These are phyloP conservation scores for Parathielavia appendiculata DNA, from an alignment of 495 filamentous ascomycete genomes.

Conservation along the genomic window DNA sequence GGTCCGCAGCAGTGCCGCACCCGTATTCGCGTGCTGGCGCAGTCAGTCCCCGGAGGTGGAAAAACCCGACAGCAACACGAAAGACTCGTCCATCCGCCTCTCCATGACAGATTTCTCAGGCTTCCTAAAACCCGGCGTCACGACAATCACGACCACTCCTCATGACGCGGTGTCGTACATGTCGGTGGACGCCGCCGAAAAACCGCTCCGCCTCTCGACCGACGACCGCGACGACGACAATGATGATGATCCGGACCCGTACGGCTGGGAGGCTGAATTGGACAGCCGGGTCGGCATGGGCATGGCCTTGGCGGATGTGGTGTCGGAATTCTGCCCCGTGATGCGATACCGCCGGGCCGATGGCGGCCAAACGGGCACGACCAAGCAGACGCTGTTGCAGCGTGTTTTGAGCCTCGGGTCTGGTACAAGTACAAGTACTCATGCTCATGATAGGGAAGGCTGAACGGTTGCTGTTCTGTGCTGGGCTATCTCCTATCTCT, in stretches of 20 bases:
- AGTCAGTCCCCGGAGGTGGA: background rate
- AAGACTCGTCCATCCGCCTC: conserved; percentile 1
- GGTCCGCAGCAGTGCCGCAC: background rate
- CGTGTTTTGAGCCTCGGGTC: conserved; percentile 36
- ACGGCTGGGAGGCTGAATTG: conserved; percentile 48
- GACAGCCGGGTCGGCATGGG: conserved; percentile 16
- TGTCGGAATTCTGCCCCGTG: conserved; percentile 9
- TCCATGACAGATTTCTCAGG: conserved; percentile 19
- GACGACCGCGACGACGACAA: conserved; percentile 11
- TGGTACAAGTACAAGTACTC: background rate
- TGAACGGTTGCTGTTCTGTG: conserved; percentile 1
- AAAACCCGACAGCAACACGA: background rate
- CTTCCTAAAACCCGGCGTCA: conserved; percentile 4
- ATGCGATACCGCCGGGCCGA: conserved; percentile 28
- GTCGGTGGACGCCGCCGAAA: conserved; percentile 21
- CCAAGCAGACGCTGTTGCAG: conserved; percentile 39
- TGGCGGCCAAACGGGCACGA: conserved; percentile 8
- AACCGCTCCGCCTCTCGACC: background rate
- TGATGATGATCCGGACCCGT: conserved; percentile 33
- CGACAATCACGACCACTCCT: conserved; percentile 2
- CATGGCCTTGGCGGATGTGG: background rate
- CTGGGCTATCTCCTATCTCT: background rate
- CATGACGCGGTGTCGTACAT: conserved; percentile 16
- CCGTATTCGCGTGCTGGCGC: conserved; percentile 14
- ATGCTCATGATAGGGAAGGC: background rate